These are phyloP conservation scores for Russula abietina DNA, from an alignment of 768 basidiomycete species.

Conservation along the genomic window DNA sequence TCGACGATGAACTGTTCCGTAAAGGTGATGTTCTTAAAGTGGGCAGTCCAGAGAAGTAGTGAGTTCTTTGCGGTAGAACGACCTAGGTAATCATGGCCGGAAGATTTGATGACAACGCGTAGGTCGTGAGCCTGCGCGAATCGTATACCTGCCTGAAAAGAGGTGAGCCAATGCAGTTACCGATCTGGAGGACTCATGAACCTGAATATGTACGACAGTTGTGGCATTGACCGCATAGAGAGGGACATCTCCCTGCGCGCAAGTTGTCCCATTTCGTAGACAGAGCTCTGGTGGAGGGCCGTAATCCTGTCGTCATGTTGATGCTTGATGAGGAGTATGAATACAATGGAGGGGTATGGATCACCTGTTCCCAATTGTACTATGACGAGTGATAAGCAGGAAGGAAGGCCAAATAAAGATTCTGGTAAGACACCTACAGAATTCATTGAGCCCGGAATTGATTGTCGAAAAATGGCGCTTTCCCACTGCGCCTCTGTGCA, in stretches of 20 bases:
- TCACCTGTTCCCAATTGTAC: conserved; percentile 26
- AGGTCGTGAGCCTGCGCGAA: conserved; percentile 32
- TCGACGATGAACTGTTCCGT: conserved; percentile 25
- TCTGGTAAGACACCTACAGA: conserved; percentile 9
- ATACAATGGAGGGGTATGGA: neutral
- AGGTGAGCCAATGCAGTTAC: neutral
- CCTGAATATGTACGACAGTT: conserved; percentile 16
- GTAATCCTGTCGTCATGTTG: conserved; percentile 8
- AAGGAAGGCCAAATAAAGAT: neutral
- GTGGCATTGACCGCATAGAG: conserved; percentile 24
- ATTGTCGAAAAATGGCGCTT: conserved; percentile 18
- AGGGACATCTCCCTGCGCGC: conserved; percentile 20
- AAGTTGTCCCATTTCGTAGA: conserved; percentile 14
- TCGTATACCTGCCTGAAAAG: conserved; percentile 28
- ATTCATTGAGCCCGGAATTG: conserved; percentile 23
- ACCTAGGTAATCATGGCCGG: conserved; percentile 41
- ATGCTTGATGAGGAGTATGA: neutral
- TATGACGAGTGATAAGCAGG: neutral
- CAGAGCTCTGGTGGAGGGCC: conserved; percentile 15
- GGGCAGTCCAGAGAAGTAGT: conserved; percentile 39
- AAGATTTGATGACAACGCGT: conserved; percentile 32
- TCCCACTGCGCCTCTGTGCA: conserved; percentile 21
- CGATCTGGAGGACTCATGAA: neutral
- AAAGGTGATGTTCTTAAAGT: conserved; percentile 35
- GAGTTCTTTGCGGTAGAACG: conserved; percentile 39